A percentile compares a stretch with the other conserved stretches of the same genome.
Evolutionary conservation across 2,329 filamentous ascomycete species (phyloP).

Genomic region (Fulvia fulva): DNA sequence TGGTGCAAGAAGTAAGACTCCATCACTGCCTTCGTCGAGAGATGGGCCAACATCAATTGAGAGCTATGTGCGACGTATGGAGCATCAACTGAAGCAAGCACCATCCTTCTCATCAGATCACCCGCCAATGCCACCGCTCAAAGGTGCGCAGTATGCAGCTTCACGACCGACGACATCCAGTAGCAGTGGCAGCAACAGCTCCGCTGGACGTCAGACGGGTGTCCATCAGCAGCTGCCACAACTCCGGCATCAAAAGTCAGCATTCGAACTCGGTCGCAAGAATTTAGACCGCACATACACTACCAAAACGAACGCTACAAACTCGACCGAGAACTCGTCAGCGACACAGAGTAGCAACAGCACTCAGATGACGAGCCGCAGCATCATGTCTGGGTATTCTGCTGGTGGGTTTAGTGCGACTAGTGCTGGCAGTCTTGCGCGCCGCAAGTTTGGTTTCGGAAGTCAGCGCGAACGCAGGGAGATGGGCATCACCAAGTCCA

Average conservation of each 20-base stretch:
- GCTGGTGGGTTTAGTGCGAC: conserved; percentile 90
- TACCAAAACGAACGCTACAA: conserved; percentile 80
- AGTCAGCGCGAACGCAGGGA: conserved; percentile 32
- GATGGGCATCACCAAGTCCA: conserved; percentile 22
- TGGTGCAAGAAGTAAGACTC: conserved; percentile 50
- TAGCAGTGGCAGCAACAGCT: conserved; percentile 28
- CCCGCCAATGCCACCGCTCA: conserved; percentile 31
- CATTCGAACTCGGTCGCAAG: conserved; percentile 68
- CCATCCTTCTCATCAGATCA: conserved; percentile 49
- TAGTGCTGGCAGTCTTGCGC: conserved; percentile 87
- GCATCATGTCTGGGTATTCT: conserved; percentile 89
- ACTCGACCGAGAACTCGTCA: conserved; percentile 56
- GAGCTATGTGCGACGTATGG: conserved; percentile 90
- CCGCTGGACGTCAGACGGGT: conserved; percentile 26
- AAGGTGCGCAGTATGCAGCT: conserved; percentile 26
- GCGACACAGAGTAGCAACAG: conserved; percentile 63
- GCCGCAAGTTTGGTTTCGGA: conserved; percentile 58
- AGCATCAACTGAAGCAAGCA: conserved; percentile 70
- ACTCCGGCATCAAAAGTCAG: conserved; percentile 63
- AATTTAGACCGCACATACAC: conserved; percentile 76
- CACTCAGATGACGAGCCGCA: conserved; percentile 75
- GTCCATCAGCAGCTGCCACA: conserved; percentile 43
- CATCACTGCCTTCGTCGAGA: conserved; percentile 28
- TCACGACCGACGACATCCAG: conserved; percentile 27
- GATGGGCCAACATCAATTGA: conserved; percentile 66